phyloP scores from a whole-genome alignment of 768 basidiomycete genomes.

The Lactarius trivialis region DNA sequence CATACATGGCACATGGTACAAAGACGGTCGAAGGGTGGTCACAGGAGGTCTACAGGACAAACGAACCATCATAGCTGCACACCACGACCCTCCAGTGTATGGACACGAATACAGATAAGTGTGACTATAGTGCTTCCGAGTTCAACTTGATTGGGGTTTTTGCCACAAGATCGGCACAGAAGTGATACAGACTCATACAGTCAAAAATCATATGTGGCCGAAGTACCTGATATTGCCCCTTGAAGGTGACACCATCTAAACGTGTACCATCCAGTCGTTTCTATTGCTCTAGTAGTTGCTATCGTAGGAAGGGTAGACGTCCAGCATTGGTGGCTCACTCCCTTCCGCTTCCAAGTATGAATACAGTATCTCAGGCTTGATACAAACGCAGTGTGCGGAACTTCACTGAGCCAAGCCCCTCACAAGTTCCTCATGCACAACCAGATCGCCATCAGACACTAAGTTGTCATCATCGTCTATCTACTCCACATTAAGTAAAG shows the following conservation, averaged over 20 bases:
- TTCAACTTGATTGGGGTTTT: neutral
- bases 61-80: no score
- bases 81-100: no score
- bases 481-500: slow-evolving; percentile 1
- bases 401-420: slow-evolving; percentile 5
- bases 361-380: no score
- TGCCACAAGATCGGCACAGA: neutral
- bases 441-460: slow-evolving; percentile 7
- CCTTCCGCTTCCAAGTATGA: no score
- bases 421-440: slow-evolving; percentile 1
- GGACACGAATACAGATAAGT: no score
- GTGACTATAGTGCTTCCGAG: neutral
- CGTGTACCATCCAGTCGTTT: neutral
- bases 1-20: no score
- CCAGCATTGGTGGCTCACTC: no score
- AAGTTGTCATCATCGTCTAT: slow-evolving; percentile 9
- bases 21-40: no score
- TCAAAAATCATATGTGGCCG: neutral
- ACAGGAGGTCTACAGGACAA: no score
- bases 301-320: neutral
- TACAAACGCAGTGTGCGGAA: no score
- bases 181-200: no score
- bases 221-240: neutral
- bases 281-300: neutral
- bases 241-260: neutral